Conservation (phyloP, 1,284 basidiomycete species). For the Cutaneotrichosporon spelunceum region DNA sequence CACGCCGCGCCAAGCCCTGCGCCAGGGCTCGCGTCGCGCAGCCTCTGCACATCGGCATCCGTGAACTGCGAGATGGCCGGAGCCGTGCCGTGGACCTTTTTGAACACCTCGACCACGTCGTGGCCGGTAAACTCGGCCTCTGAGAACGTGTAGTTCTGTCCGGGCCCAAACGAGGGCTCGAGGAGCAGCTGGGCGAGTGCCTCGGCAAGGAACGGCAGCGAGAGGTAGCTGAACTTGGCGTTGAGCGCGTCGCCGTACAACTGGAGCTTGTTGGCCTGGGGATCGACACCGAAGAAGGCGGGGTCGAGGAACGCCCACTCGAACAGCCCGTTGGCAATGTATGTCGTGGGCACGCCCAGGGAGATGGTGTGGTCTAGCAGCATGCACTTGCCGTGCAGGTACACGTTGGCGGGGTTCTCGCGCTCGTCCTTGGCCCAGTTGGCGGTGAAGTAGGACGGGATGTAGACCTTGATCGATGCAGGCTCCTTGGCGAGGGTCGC, state of each 20-base stretch:
- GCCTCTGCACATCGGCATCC: slow-evolving; percentile 4
- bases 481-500: slow-evolving; percentile 2
- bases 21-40: not conserved
- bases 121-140: slow-evolving; percentile 15
- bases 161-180: slow-evolving; percentile 1
- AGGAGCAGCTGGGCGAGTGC: slow-evolving; percentile 12
- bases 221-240: slow-evolving; percentile 1
- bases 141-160: slow-evolving; percentile 11
- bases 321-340: slow-evolving; percentile 18
- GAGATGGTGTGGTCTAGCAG: not conserved
- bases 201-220: slow-evolving; percentile 12
- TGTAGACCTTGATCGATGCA: slow-evolving; percentile 8
- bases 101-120: slow-evolving; percentile 12
- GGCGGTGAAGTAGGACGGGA: slow-evolving; percentile 22
- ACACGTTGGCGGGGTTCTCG: not conserved
- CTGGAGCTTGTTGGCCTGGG: slow-evolving; percentile 13
- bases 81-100: slow-evolving; percentile 4
- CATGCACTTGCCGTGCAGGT: slow-evolving; percentile 7
- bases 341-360: slow-evolving; percentile 14
- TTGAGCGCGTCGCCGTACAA: slow-evolving; percentile 14
- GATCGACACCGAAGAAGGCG: slow-evolving; percentile 14
- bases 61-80: slow-evolving; percentile 3
- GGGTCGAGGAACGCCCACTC: slow-evolving; percentile 9
- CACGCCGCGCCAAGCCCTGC: slow-evolving; percentile 13
- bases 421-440: slow-evolving; percentile 14